Conservation (phyloP, 1,139 yeast species). For the Hemisphaericaspora lyxosophila region DNA sequence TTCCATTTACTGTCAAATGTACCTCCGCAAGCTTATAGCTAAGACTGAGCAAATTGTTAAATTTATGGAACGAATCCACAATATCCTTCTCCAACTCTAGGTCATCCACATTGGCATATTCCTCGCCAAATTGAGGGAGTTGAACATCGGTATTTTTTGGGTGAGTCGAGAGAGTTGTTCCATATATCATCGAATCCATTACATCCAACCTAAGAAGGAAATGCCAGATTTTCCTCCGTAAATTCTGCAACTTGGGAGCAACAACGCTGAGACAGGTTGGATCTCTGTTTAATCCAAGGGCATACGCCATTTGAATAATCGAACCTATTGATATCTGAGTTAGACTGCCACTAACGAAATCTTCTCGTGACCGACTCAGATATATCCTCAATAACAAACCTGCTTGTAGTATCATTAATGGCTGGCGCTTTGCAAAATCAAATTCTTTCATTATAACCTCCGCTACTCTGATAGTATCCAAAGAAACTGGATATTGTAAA, state of each 20-base stretch:
- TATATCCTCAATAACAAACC: slow-evolving; percentile 31
- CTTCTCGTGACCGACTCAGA: slow-evolving; percentile 30
- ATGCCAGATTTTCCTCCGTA: slow-evolving; percentile 50
- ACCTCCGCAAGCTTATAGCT: slow-evolving; percentile 9
- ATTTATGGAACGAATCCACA: slow-evolving; percentile 13
- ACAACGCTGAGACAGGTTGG: slow-evolving; percentile 33
- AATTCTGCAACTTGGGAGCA: slow-evolving; percentile 15
- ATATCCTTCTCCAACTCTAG: slow-evolving; percentile 21
- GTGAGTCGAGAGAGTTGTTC: slow-evolving; percentile 11
- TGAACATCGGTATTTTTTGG: slow-evolving; percentile 21
- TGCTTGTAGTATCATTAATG: slow-evolving; percentile 49
- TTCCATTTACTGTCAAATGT: slow-evolving; percentile 12
- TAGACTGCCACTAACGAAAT: slow-evolving; percentile 16
- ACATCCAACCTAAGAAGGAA: slow-evolving; percentile 22
- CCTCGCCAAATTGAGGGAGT: slow-evolving; percentile 20
- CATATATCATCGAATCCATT: slow-evolving; percentile 15
- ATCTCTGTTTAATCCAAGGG: slow-evolving; percentile 55
- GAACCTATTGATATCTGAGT: slow-evolving; percentile 29
- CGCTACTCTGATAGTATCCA: slow-evolving; percentile 31
- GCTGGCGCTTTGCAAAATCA: slow-evolving; percentile 38
- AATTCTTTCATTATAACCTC: slow-evolving; percentile 37
- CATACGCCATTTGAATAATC: slow-evolving; percentile 47
- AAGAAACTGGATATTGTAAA: slow-evolving; percentile 26
- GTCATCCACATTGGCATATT: slow-evolving; percentile 17
- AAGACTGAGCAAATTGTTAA: slow-evolving; percentile 8